A percentile compares a stretch with the other conserved stretches of the same genome.
Evolutionary conservation across 371 early-diverging fungal genomes (phyloP).

Genomic region (Apophysomyces variabilis): DNA sequence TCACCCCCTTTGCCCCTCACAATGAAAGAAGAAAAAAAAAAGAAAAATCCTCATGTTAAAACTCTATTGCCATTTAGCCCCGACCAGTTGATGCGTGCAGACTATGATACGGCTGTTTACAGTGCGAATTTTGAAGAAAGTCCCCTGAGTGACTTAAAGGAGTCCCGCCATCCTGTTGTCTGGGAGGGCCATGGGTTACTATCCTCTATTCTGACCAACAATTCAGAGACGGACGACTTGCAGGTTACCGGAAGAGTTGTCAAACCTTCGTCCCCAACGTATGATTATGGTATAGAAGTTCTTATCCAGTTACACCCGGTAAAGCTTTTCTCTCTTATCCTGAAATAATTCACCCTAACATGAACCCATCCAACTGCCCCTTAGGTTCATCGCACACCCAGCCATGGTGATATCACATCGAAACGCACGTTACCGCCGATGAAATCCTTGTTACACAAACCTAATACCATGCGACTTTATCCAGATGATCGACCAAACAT

Average conservation of each 20-base stretch:
- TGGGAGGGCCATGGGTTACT: slow-evolving; percentile 45
- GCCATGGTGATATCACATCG: background rate
- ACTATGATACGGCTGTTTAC: slow-evolving; percentile 36
- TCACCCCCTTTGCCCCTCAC: background rate
- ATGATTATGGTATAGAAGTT: slow-evolving; percentile 33
- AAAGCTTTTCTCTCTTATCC: slow-evolving; percentile 7
- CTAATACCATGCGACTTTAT: background rate
- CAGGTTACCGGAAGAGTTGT: background rate
- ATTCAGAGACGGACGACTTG: slow-evolving; percentile 7
- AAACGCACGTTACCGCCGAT: slow-evolving; percentile 8
- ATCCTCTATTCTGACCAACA: slow-evolving; percentile 27
- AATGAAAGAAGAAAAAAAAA: slow-evolving; percentile 12
- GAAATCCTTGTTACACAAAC: slow-evolving; percentile 3
- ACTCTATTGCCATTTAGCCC: slow-evolving; percentile 25
- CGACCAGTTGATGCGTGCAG: slow-evolving; percentile 38
- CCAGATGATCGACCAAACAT: slow-evolving; percentile 9
- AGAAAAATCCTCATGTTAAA: background rate
- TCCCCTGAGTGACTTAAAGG: slow-evolving; percentile 31
- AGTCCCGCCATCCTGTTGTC: slow-evolving; percentile 30
- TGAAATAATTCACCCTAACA: background rate
- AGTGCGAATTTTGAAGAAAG: slow-evolving; percentile 46
- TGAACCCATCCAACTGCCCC: slow-evolving; percentile 8
- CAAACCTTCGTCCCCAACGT: slow-evolving; percentile 5
- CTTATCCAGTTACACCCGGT: slow-evolving; percentile 41
- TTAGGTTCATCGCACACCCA: slow-evolving; percentile 3